Base-by-base conservation (phyloP, 2,329 filamentous ascomycete genomes). In the Exophiala viscosa region DNA sequence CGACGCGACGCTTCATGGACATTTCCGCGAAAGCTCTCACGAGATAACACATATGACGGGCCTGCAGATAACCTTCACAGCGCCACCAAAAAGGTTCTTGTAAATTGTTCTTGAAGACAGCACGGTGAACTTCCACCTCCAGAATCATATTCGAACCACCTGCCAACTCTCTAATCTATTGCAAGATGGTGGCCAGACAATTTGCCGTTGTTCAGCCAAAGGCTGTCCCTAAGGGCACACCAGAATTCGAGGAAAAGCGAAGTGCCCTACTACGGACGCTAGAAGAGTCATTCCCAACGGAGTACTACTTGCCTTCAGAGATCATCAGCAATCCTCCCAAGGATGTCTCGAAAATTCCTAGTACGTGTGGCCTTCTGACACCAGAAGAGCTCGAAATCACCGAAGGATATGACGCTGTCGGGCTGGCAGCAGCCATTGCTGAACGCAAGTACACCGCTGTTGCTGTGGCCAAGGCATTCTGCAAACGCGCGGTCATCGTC, bases 341-440 rank as follows among this genome's bases (percentile, higher is more conserved):
- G 10, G 52, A 71, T 50, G 69, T 79, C 32, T 70, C 78, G 38
- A 68, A 74, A 13, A 67, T 82, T 10, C 79, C 80, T 3, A 69
- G 72, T 11, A 69, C 68, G 35, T 76, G 71, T 44, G 76, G 76
- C 7, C 63, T 80, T 14, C 60, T 80, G n/a, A 69, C 70, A 0
- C 20, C 65, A 0, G 59, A 67, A 32, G 76, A 79, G 58, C 55
- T 77, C 8, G 64, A 66, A 3, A 79, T 80, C 43, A 80, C 77
- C 0, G 73, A 77, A 32, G 63, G 66, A n/a, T 72, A 73, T 45
- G 75, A 78, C 57, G 74, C 71, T 0, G 64, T 65, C 2, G 66
- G 66, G 1, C 60, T 76, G 5, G 65, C 68, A 3, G 68, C 62
- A 1, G 69, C 79, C 3, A 49, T 57, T 14, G 55, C 55, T 1